phyloP scores from a whole-genome alignment of 495 filamentous ascomycete species.

The Copromyces sp. region DNA sequence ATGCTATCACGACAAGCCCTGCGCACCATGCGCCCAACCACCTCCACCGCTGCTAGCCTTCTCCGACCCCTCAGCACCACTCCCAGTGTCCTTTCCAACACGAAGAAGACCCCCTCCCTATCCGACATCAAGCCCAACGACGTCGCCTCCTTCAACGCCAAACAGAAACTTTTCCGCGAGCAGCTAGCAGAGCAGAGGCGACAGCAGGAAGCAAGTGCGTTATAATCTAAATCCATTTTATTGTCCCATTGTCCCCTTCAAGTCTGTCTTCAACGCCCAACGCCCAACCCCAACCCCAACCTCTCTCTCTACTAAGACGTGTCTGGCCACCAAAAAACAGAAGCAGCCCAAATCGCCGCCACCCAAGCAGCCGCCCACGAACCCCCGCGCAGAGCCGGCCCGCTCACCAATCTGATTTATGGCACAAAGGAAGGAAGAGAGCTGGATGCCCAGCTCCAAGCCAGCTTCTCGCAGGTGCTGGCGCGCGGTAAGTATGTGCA shows the following conservation, averaged over 20 bases:
- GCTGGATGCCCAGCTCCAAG: constrained; percentile 88
- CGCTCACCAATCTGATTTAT: constrained; percentile 70
- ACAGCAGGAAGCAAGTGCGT: constrained; percentile 76
- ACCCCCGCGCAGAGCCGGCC: constrained; percentile 39
- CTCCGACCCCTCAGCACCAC: constrained; percentile 46
- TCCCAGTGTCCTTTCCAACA: constrained; percentile 22
- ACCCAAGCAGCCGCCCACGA: constrained; percentile 30
- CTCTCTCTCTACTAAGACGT: constrained; percentile 4
- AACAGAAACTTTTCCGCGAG: constrained; percentile 80
- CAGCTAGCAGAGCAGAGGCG: constrained; percentile 64
- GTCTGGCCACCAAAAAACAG: constrained; percentile 23
- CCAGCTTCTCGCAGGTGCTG: constrained; percentile 85
- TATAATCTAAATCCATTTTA: constrained; percentile 13
- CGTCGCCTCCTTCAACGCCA: constrained; percentile 62
- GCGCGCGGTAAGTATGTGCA: constrained; percentile 98
- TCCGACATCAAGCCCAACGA: constrained; percentile 64
- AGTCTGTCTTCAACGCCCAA: too few species aligned
- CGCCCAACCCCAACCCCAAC: constrained; percentile 37
- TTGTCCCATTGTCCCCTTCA: too few species aligned
- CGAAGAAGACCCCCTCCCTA: constrained; percentile 59
- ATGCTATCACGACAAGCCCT: constrained; percentile 19
- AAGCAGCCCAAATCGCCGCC: constrained; percentile 33
- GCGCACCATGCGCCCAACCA: constrained; percentile 3
- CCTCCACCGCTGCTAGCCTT: constrained; percentile 20
- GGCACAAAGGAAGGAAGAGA: constrained; percentile 89